A percentile compares a stretch with the other conserved stretches of the same genome.
Conservation (phyloP, 768 basidiomycete species). For the Tulasnella sp. region DNA sequence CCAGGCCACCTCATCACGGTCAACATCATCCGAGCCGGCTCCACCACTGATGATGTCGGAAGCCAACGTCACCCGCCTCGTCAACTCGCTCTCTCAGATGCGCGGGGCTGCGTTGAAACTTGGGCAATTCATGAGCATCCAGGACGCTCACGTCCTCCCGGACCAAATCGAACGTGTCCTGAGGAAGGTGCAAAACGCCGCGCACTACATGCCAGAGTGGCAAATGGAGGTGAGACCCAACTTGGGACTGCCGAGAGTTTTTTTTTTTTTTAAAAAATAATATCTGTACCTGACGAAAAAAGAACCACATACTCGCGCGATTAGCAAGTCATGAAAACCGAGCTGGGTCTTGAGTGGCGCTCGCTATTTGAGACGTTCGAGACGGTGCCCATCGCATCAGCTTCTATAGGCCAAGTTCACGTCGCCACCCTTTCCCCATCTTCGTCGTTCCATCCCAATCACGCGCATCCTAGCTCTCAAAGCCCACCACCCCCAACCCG, state of each 20-base stretch:
- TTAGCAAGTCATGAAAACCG: conserved; percentile 54
- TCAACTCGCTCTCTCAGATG: conserved; percentile 90
- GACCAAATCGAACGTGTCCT: conserved; percentile 82
- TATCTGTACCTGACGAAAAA: no score
- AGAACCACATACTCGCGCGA: neutral
- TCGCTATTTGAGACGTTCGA: conserved; percentile 63
- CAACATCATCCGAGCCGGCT: conserved; percentile 22
- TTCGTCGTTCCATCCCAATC: conserved; percentile 32
- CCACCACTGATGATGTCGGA: conserved; percentile 76
- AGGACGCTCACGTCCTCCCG: conserved; percentile 85
- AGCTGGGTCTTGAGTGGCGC: conserved; percentile 68
- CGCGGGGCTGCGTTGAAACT: conserved; percentile 92
- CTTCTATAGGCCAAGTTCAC: conserved; percentile 97
- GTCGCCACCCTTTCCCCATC: conserved; percentile 46
- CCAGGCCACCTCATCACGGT: conserved; percentile 32
- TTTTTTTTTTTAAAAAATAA: no score
- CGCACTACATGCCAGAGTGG: conserved; percentile 98
- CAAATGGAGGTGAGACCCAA: conserved; percentile 70
- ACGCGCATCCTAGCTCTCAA: conserved; percentile 27
- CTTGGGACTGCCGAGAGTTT: neutral
- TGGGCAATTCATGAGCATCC: conserved; percentile 96
- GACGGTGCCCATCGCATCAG: conserved; percentile 83
- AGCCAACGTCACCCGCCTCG: conserved; percentile 79
- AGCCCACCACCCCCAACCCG: neutral
- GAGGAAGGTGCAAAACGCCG: conserved; percentile 82